Conservation (phyloP, 2,329 filamentous ascomycete species). For the Aspergillus luchuensis region DNA sequence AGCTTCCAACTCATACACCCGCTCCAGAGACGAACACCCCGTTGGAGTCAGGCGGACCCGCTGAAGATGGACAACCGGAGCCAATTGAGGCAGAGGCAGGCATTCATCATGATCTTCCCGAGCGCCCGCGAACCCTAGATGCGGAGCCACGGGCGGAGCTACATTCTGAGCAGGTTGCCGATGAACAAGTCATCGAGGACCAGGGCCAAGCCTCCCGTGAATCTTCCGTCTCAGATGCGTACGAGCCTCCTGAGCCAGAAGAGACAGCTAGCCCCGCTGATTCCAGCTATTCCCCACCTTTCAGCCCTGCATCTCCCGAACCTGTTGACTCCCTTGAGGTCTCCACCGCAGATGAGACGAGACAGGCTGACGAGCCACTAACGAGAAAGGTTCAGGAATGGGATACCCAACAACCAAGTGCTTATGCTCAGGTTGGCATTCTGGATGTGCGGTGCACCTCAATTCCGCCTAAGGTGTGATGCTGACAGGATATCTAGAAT, state of each 20-base stretch:
- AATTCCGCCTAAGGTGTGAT: constrained; percentile 16
- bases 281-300: constrained; percentile 43
- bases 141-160: constrained; percentile 3
- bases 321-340: constrained; percentile 29
- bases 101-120: constrained; percentile 12
- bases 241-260: constrained; percentile 57
- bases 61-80: constrained; percentile 11
- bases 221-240: constrained; percentile 52
- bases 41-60: not conserved
- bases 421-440: constrained; percentile 30
- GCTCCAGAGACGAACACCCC: not conserved
- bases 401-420: constrained; percentile 22
- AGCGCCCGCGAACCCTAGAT: constrained; percentile 8
- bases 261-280: constrained; percentile 28
- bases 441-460: constrained; percentile 36
- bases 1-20: constrained; percentile 8
- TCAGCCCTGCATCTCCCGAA: constrained; percentile 45
- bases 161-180: constrained; percentile 8
- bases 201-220: constrained; percentile 27
- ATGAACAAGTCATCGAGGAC: constrained; percentile 16
- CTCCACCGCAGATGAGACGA: constrained; percentile 21
- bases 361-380: constrained; percentile 34
- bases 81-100: not conserved
- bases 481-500: constrained; percentile 36
- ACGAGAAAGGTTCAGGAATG: constrained; percentile 34